Base-by-base conservation (phyloP, 2,329 filamentous ascomycete genomes). In the Aspergillus sp. region DNA sequence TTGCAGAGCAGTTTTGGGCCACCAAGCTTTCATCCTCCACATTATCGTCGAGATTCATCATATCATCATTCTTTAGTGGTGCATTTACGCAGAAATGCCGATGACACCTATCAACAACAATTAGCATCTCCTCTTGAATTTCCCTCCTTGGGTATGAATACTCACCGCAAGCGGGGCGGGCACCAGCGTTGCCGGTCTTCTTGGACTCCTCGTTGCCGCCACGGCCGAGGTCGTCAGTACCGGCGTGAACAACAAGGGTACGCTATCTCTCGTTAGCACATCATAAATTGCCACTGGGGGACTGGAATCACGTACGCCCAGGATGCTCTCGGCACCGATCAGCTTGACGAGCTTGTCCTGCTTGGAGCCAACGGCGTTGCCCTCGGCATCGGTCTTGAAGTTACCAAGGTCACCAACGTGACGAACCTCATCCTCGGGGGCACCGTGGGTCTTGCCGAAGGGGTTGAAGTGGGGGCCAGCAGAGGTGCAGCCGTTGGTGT, bases 381-480 rank as follows among this genome's bases (percentile, higher is more conserved):
- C 95, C 83, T 96, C 89, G 65, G 78, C 90, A 78, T 99, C 93
- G 60, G 93, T 98, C 83, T 91, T 86, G 84, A 98, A 86, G 88
- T 99, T 99, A 76, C 95, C 95, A 67, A 99, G 83, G 80, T 98
- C 95, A 80, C 95, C 95, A 66, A 98, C 95, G 81, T 99, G 95
- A 78, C 95, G 93, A 71, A 86, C 84, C 65, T 87, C 83, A 78
- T 97, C 93, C 34, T 79, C 74, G 69, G 91, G 95, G 73, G 89
- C 90, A 75, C 95, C 95, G 83, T 99, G 95, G 69, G 85, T 88
- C 86, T 96, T 96, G 83, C 83, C 82, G 81, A 89, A 86, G 68
- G 95, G 95, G 88, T 99, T 99, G 89, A 97, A 99, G 84, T 99
- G 95, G 79, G 95, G 93, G 54, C 95, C 95, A 67, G 95, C 95